These are phyloP conservation scores for Coniferiporia sulphurascens DNA, from an alignment of 1,284 basidiomycete species.

Conservation along the genomic window DNA sequence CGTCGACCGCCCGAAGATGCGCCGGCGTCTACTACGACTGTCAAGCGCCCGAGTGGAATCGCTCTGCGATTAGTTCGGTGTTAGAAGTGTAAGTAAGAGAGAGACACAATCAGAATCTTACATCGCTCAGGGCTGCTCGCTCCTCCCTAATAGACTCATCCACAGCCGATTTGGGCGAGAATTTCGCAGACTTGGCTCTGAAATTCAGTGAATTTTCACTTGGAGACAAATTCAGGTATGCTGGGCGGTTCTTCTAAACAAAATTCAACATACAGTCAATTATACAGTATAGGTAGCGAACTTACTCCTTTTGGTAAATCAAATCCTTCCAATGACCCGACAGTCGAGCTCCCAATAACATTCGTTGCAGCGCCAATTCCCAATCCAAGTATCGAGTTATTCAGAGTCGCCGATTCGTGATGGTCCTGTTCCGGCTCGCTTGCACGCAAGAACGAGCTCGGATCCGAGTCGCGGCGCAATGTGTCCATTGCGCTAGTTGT, in stretches of 20 bases:
- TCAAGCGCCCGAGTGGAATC: constrained; percentile 29
- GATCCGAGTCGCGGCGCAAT: constrained; percentile 29
- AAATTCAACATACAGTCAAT: not conserved
- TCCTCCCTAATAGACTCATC: constrained; percentile 37
- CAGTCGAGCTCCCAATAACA: not conserved
- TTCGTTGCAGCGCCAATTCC: constrained; percentile 22
- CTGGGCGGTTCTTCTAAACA: constrained; percentile 34
- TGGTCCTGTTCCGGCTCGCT: constrained; percentile 13
- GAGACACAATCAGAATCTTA: constrained; percentile 29
- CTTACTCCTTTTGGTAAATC: constrained; percentile 14
- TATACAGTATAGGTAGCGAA: not conserved
- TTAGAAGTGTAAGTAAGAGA: constrained; percentile 9
- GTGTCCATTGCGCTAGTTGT: constrained; percentile 20
- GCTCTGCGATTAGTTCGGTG: constrained; percentile 34
- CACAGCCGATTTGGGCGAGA: constrained; percentile 10
- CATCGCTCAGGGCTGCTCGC: constrained; percentile 61
- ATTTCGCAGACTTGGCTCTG: constrained; percentile 29
- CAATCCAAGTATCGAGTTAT: constrained; percentile 25
- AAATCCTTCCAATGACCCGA: constrained; percentile 12
- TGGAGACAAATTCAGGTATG: constrained; percentile 49
- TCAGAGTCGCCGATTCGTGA: constrained; percentile 14
- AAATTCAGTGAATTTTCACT: constrained; percentile 49
- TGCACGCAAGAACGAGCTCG: constrained; percentile 22
- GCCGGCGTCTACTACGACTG: constrained; percentile 35
- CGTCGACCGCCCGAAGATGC: constrained; percentile 51